Conservation (phyloP, 257 asterid species). For the Fraxinus americana region DNA sequence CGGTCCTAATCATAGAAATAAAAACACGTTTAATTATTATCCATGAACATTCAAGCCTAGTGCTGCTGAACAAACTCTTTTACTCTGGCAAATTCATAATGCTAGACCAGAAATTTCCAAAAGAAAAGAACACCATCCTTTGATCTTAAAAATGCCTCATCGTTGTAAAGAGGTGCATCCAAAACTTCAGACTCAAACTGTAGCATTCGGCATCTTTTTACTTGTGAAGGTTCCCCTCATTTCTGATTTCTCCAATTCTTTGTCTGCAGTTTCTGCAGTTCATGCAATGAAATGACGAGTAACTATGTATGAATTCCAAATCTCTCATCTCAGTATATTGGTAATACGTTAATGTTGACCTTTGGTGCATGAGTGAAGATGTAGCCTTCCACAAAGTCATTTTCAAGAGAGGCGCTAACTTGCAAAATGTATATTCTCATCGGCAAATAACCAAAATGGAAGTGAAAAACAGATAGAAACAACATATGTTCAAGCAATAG, state of each 20-base stretch:
- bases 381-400: too few relatives aligned
- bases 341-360: too few relatives aligned
- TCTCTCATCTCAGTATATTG: not conserved
- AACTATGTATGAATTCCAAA: not conserved
- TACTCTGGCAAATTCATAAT: too few relatives aligned
- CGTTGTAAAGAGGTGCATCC: slow-evolving; percentile 49
- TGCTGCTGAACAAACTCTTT: not conserved
- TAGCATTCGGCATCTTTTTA: slow-evolving; percentile 81
- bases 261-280: slow-evolving; percentile 36
- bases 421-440: too few relatives aligned
- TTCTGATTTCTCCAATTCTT: slow-evolving; percentile 53
- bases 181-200: slow-evolving; percentile 69
- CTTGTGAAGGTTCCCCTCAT: slow-evolving; percentile 55
- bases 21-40: slow-evolving; percentile 1
- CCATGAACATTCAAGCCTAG: not conserved
- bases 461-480: too few relatives aligned
- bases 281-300: slow-evolving; percentile 12
- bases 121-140: slow-evolving; percentile 42
- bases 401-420: too few relatives aligned
- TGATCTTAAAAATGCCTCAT: slow-evolving; percentile 62
- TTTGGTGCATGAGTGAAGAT: too few relatives aligned
- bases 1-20: too few relatives aligned
- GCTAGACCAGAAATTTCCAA: too few relatives aligned
- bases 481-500: too few relatives aligned
- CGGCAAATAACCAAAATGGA: too few relatives aligned